Conservation (phyloP, 371 early-diverging fungal species). For the Mortierella sp. region DNA sequence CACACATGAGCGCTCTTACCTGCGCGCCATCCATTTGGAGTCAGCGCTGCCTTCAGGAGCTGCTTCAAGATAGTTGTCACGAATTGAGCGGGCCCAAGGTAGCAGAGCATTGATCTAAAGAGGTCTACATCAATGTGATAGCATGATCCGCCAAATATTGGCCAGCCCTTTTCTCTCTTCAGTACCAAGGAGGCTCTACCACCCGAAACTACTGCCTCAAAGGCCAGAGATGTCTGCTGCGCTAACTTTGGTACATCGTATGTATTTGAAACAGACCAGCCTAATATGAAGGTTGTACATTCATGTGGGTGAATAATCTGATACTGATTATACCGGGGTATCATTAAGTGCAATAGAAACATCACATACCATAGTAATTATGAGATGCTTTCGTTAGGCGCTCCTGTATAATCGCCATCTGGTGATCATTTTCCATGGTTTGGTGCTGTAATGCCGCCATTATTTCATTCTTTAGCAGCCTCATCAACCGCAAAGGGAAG, state of each 20-base stretch:
- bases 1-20: constrained; percentile 16
- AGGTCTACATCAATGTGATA: constrained; percentile 54
- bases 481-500: constrained; percentile 38
- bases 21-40: constrained; percentile 46
- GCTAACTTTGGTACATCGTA: constrained; percentile 51
- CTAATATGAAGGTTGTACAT: constrained; percentile 10
- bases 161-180: constrained; percentile 47
- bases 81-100: constrained; percentile 45
- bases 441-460: constrained; percentile 32
- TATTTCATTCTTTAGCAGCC: constrained; percentile 43
- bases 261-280: constrained; percentile 37
- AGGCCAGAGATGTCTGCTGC: constrained; percentile 35
- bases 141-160: constrained; percentile 36
- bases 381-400: constrained; percentile 24
- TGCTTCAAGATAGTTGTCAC: constrained; percentile 41
- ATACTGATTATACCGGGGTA: not conserved
- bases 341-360: too few relatives aligned
- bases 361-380: constrained; percentile 42
- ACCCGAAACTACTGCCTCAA: constrained; percentile 34
- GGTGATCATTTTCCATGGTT: constrained; percentile 40
- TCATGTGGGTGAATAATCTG: not conserved
- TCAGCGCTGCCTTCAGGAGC: constrained; percentile 35
- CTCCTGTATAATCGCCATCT: constrained; percentile 39
- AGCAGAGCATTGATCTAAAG: constrained; percentile 36
- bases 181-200: constrained; percentile 37